Evolutionary conservation across 2,329 filamentous ascomycete genomes (phyloP).

Genomic region (Pyrenochaeta sp.): DNA sequence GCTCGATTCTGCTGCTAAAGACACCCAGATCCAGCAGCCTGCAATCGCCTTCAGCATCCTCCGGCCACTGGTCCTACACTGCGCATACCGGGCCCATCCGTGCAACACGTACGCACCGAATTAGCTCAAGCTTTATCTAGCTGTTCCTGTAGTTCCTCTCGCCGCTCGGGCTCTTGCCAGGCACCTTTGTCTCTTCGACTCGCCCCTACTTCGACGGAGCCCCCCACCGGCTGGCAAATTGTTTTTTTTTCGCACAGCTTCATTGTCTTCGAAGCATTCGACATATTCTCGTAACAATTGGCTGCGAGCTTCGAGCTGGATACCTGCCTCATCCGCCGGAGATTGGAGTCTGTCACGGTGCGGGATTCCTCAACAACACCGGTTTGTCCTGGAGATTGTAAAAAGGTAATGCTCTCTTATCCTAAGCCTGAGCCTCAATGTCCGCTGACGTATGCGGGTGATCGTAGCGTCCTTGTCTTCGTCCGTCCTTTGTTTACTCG

Average conservation of each 20-base stretch:
- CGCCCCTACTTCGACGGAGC: constrained; percentile 13
- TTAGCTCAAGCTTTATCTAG: constrained; percentile 14
- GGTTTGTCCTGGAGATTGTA: constrained; percentile 7
- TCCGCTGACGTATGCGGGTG: constrained; percentile 34
- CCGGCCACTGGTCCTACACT: constrained; percentile 10
- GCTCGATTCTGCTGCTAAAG: constrained; percentile 17
- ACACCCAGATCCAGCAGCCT: constrained; percentile 14
- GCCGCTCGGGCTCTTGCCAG: constrained; percentile 13
- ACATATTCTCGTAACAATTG: constrained; percentile 10
- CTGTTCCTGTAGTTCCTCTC: constrained; percentile 18
- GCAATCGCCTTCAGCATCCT: constrained; percentile 13
- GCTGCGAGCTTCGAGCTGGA: constrained; percentile 15
- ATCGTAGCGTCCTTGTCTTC: constrained; percentile 29
- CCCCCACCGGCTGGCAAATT: constrained; percentile 23
- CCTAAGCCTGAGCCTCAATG: constrained; percentile 6
- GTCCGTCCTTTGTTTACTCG: constrained; percentile 33
- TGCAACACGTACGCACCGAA: constrained; percentile 19
- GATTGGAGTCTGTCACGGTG: constrained; percentile 16
- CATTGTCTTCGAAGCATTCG: constrained; percentile 10
- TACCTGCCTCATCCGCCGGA: constrained; percentile 21
- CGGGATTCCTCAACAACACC: constrained; percentile 9
- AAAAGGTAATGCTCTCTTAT: constrained; percentile 26
- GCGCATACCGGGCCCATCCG: constrained; percentile 25
- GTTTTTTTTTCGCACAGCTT: constrained; percentile 3
- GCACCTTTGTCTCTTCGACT: constrained; percentile 11